Evolutionary conservation across 2,329 filamentous ascomycete species (phyloP).

Genomic region (Diaporthe eres): DNA sequence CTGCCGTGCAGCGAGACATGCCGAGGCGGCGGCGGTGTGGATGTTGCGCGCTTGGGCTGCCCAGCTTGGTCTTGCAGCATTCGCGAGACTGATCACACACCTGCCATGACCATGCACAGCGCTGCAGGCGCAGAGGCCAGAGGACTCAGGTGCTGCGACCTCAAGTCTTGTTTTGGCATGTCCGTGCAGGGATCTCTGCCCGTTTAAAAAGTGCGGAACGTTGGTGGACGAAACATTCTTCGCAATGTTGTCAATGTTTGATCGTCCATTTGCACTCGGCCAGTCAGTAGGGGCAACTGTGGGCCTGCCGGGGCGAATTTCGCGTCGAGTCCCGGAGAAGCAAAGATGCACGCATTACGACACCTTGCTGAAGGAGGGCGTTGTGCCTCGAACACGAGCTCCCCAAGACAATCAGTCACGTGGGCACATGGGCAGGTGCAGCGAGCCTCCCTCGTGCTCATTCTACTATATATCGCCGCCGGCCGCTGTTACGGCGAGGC

Average conservation of each 20-base stretch:
- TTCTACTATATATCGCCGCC: conserved; percentile 15
- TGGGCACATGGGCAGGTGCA: background rate
- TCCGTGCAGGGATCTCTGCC: conserved; percentile 22
- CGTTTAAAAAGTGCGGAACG: conserved; percentile 5
- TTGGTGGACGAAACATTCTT: conserved; percentile 35
- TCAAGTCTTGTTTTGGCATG: conserved; percentile 16
- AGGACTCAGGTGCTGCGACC: conserved; percentile 21
- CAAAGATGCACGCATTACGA: conserved; percentile 14
- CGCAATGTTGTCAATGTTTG: conserved; percentile 35
- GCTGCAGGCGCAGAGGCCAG: conserved; percentile 25
- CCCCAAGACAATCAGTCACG: conserved; percentile 7
- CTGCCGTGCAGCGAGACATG: conserved; percentile 30
- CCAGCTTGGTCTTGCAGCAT: conserved; percentile 37
- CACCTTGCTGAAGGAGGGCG: background rate
- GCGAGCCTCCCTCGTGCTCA: conserved; percentile 3
- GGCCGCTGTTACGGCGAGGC: background rate
- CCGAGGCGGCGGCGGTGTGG: conserved; percentile 38
- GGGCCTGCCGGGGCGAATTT: background rate
- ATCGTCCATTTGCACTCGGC: conserved; percentile 23
- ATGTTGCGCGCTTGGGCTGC: conserved; percentile 38
- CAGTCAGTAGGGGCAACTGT: conserved; percentile 10
- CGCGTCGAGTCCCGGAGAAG: background rate
- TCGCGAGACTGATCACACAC: conserved; percentile 30
- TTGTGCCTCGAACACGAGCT: background rate
- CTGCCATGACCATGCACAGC: conserved; percentile 28